Evolutionary conservation across 1,139 yeast species (phyloP).

Genomic region (Yamadazyma epiphylla): DNA sequence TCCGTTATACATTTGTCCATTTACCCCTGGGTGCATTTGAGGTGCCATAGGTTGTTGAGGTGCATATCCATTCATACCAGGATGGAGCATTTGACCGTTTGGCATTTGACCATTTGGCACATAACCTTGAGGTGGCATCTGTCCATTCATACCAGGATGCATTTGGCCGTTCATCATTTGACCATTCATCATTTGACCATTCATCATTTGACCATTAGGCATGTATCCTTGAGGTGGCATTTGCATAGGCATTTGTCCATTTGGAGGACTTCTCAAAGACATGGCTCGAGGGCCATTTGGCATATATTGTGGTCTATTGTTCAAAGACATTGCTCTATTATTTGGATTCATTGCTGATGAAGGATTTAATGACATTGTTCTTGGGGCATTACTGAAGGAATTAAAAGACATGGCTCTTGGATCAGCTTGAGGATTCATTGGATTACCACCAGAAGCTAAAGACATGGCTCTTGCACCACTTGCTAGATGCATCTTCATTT

Average conservation of each 20-base stretch:
- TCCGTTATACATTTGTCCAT: conserved; percentile 4
- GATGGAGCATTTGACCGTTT: conserved; percentile 3
- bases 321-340: conserved; percentile 26
- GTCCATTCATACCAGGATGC: conserved; percentile 1
- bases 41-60: not conserved
- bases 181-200: conserved; percentile 3
- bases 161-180: conserved; percentile 5
- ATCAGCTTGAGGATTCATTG: conserved; percentile 21
- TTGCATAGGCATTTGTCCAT: conserved; percentile 3
- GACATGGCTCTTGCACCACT: conserved; percentile 48
- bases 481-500: conserved; percentile 55
- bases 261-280: conserved; percentile 8
- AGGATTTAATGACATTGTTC: conserved; percentile 25
- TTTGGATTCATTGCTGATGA: conserved; percentile 2
- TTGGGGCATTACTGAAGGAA: conserved; percentile 17
- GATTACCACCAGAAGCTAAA: conserved; percentile 31
- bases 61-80: not conserved
- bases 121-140: conserved; percentile 1
- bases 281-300: conserved; percentile 10
- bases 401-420: conserved; percentile 63
- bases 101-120: conserved; percentile 4
- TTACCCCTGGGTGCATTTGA: not conserved
- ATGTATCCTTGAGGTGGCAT: conserved; percentile 2
- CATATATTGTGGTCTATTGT: conserved; percentile 6
- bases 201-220: conserved; percentile 3